Evolutionary conservation across 768 basidiomycete genomes (phyloP).

Genomic region (Pisolithus sp.): DNA sequence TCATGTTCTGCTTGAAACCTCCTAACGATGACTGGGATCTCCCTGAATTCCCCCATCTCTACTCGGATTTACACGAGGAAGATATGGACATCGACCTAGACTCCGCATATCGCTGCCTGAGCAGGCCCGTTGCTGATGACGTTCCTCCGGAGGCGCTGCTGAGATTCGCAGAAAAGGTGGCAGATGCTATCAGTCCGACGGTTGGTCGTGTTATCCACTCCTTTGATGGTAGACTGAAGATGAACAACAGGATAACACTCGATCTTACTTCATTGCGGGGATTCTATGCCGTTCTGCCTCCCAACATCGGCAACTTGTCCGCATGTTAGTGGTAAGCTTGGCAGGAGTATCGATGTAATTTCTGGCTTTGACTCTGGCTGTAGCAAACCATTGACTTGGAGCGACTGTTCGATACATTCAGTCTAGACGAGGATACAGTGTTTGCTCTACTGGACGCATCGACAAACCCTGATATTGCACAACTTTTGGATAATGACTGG

Average conservation of each 20-base stretch:
- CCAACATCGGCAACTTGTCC: slow-evolving; percentile 47
- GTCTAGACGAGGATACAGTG: slow-evolving; percentile 50
- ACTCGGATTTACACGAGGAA: slow-evolving; percentile 51
- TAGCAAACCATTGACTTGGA: slow-evolving; percentile 56
- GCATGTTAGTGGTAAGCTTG: slow-evolving; percentile 38
- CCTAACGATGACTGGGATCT: slow-evolving; percentile 75
- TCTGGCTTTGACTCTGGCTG: slow-evolving; percentile 7
- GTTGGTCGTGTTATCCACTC: slow-evolving; percentile 27
- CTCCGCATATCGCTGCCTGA: slow-evolving; percentile 44
- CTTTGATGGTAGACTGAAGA: slow-evolving; percentile 1
- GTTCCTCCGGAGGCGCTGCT: slow-evolving; percentile 42
- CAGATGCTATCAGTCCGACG: slow-evolving; percentile 50
- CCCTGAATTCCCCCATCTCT: slow-evolving; percentile 64
- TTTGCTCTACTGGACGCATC: slow-evolving; percentile 56
- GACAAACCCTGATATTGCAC: slow-evolving; percentile 59
- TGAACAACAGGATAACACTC: slow-evolving; percentile 39
- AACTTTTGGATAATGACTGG: slow-evolving; percentile 37
- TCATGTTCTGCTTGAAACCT: slow-evolving; percentile 79
- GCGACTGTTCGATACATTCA: slow-evolving; percentile 46
- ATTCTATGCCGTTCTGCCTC: slow-evolving; percentile 60
- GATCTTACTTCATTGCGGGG: slow-evolving; percentile 55
- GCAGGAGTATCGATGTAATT: neutral
- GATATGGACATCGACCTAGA: slow-evolving; percentile 53
- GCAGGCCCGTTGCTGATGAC: slow-evolving; percentile 56
- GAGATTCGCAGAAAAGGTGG: slow-evolving; percentile 50